Evolutionary conservation across 2,329 filamentous ascomycete genomes (phyloP), one percentile per base, ranked within the genome.

Genomic region (Nigrospora osmanthi): DNA sequence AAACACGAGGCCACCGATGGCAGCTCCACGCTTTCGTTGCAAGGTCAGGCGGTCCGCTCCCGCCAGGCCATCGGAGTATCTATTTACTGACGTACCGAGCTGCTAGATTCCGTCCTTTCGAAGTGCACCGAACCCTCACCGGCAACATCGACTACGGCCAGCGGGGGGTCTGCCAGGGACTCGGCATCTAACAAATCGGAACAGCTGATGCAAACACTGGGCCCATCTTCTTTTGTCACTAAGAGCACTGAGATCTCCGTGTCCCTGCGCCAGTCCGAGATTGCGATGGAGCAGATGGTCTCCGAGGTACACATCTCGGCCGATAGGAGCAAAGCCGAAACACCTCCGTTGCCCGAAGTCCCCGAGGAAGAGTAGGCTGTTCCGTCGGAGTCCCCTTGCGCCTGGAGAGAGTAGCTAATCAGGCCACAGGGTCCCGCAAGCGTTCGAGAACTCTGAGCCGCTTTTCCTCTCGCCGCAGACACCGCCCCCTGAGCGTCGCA

Each of bases 71-170:
- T 17, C 23, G 19, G 13, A 17, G 19, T 38, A 28, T 16, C 11
- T 14, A 34, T 53, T 55, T 43, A 52, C 47, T 48, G 43, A 58
- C 38, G 51, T 5, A 42, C 42, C 48, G 48, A 37, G 19, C 38
- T 48, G 11, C 38, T 47, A 63, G 73, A 72, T 42, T 74, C 73
- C 5, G 62, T 68, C 3, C 56, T 70, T 31, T 73, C 72, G 0
- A 70, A 63, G 50, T 67, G 67, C 59, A 72, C 71, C 16, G 63
- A 67, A 15, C 55, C 53, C 35, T 60, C 62, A n/a, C 52, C 56
- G 35, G 48, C 52, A 32, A 58, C 54, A 11, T 59, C 60, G 14
- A 60, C 58, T 12, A 61, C 61, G 9, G 62, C 64, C 11, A 61
- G 58, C 15, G 62, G 58, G 40, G 55, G 55, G 4, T 63, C 63